These are phyloP conservation scores for Barnettozyma wickerhamii DNA, from an alignment of 805 yeast genomes.

Conservation along the genomic window DNA sequence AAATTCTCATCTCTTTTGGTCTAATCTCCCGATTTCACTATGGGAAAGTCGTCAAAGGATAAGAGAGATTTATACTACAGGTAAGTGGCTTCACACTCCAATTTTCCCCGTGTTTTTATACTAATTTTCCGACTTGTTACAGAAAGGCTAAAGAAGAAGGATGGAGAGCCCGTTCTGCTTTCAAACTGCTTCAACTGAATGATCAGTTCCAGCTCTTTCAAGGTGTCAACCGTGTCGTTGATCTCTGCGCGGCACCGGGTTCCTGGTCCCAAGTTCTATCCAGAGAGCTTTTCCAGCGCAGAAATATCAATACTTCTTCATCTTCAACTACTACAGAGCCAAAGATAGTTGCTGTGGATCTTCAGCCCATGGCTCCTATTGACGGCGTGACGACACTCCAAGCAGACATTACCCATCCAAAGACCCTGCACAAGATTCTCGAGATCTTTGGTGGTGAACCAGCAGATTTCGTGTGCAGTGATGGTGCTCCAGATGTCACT, in stretches of 20 bases:
- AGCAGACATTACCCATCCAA: conserved; percentile 97
- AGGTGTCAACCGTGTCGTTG: conserved; percentile 80
- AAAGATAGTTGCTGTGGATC: conserved; percentile 88
- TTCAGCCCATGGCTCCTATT: conserved; percentile 98
- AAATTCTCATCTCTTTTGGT: no score
- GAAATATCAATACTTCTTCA: no score
- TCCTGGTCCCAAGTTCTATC: conserved; percentile 97
- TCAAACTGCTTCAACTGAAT: conserved; percentile 83
- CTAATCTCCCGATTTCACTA: no score
- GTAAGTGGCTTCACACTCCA: conserved; percentile 16
- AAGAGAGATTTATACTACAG: conserved; percentile 84
- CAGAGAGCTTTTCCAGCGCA: conserved; percentile 59
- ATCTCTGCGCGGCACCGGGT: conserved; percentile 97
- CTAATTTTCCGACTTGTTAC: conserved; percentile 8
- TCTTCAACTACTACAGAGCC: no score
- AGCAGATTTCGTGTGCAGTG: conserved; percentile 94
- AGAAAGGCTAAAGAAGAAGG: conserved; percentile 97
- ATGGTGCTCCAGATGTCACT: conserved; percentile 99
- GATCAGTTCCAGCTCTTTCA: conserved; percentile 80
- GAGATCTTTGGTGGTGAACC: conserved; percentile 85
- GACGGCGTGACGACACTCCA: conserved; percentile 85
- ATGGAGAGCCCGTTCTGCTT: conserved; percentile 96
- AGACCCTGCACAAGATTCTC: conserved; percentile 70
- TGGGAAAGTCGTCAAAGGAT: conserved; percentile 91
- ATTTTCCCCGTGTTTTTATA: conserved; percentile 5